Conservation (phyloP, 106 monocot species). For the Dendrobium catenatum region DNA sequence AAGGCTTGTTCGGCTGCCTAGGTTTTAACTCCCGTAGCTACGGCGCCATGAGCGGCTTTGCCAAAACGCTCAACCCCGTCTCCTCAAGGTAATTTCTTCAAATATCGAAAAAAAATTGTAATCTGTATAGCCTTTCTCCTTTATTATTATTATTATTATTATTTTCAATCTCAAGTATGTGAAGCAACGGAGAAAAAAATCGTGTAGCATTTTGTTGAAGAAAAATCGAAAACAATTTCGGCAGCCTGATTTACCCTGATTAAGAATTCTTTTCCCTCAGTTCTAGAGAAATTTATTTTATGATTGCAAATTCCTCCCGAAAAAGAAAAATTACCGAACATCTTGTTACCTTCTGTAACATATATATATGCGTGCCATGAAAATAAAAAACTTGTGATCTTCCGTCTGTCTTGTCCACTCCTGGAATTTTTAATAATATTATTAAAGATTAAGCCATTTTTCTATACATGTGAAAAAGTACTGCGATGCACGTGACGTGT, state of each 20-base stretch:
- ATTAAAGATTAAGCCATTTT: neutral
- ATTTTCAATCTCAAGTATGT: no score
- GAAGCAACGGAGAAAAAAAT: no score
- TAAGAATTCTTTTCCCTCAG: no score
- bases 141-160: neutral
- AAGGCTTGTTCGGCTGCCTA: slow-evolving; percentile 88
- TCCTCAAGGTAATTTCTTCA: slow-evolving; percentile 45
- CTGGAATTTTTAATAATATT: neutral
- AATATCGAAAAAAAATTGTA: neutral
- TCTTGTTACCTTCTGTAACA: neutral
- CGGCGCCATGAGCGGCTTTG: slow-evolving; percentile 75
- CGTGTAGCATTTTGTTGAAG: no score
- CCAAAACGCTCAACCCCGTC: slow-evolving; percentile 73
- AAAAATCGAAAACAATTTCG: no score
- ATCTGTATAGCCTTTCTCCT: neutral
- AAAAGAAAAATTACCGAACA: no score
- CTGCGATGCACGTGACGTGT: neutral
- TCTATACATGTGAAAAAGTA: slow-evolving; percentile 3
- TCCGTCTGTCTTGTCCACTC: neutral
- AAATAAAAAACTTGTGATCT: neutral
- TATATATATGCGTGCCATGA: neutral
- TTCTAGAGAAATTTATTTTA: no score
- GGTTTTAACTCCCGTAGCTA: slow-evolving; percentile 81
- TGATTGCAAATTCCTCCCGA: no score
- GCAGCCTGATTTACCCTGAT: no score